A percentile compares a stretch with the other conserved stretches of the same genome.
These are phyloP conservation scores for Fragosphaeria purpurea DNA, from an alignment of 2,329 filamentous ascomycete genomes.

Conservation along the genomic window DNA sequence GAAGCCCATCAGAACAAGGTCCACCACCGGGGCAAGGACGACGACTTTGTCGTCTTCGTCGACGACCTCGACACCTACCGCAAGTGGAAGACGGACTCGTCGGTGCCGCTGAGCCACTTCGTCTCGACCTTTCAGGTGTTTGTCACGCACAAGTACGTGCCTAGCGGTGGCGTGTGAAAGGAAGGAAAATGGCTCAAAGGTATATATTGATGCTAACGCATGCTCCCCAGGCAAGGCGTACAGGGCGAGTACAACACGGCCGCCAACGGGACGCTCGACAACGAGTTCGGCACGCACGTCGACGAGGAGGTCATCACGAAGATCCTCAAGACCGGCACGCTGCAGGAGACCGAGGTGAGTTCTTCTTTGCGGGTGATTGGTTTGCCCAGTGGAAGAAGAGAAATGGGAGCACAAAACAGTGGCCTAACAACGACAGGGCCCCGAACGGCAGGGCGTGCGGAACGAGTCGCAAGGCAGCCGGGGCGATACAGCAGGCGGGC, in stretches of 20 bases:
- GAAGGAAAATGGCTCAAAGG: neutral
- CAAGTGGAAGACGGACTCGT: slow-evolving; percentile 76
- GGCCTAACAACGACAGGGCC: slow-evolving; percentile 29
- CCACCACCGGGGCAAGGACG: slow-evolving; percentile 66
- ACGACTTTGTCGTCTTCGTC: slow-evolving; percentile 51
- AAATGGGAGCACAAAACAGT: too few relatives aligned
- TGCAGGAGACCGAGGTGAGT: slow-evolving; percentile 51
- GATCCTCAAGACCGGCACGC: slow-evolving; percentile 67
- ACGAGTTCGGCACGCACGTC: slow-evolving; percentile 74
- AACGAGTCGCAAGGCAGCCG: slow-evolving; percentile 42
- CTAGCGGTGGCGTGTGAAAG: neutral
- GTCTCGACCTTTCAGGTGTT: slow-evolving; percentile 85
- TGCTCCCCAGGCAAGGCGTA: slow-evolving; percentile 60
- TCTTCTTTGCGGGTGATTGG: too few relatives aligned
- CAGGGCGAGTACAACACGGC: slow-evolving; percentile 72
- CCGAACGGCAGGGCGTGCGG: slow-evolving; percentile 40
- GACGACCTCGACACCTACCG: slow-evolving; percentile 54
- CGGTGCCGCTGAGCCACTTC: slow-evolving; percentile 72
- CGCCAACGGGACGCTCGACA: slow-evolving; percentile 64
- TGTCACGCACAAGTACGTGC: slow-evolving; percentile 70
- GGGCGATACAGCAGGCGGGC: slow-evolving; percentile 11
- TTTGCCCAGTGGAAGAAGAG: too few relatives aligned
- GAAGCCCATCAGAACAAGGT: slow-evolving; percentile 64
- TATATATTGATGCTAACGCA: neutral
- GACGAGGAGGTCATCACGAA: slow-evolving; percentile 73